Evolutionary conservation across 2,329 filamentous ascomycete species (phyloP).

Genomic region (Knufia fluminis): DNA sequence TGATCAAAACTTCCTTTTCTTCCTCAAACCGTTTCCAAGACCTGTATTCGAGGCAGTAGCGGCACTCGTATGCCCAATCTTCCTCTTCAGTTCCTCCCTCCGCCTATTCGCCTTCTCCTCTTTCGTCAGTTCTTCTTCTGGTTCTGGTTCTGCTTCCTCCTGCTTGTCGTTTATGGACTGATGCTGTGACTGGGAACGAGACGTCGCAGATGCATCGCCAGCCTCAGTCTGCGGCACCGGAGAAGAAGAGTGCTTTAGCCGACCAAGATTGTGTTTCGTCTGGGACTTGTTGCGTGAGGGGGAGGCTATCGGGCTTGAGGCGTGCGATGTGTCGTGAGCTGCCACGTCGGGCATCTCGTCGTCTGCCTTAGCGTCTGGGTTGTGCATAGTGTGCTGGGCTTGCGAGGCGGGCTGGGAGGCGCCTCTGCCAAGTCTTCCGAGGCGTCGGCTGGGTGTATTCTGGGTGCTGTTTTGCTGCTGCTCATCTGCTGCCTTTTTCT

Average conservation of each 20-base stretch:
- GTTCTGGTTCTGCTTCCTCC: neutral
- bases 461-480: constrained; percentile 12
- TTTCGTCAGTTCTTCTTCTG: constrained; percentile 16
- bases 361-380: neutral
- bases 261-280: constrained; percentile 5
- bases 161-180: neutral
- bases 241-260: neutral
- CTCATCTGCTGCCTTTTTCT: neutral
- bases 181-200: neutral
- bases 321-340: neutral
- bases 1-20: constrained; percentile 47
- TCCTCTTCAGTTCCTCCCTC: constrained; percentile 47
- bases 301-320: constrained; percentile 1
- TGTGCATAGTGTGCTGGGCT: constrained; percentile 6
- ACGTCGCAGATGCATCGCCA: neutral
- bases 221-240: neutral
- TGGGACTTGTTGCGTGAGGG: constrained; percentile 9
- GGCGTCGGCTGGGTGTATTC: constrained; percentile 23
- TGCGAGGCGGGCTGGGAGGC: constrained; percentile 6
- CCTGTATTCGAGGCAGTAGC: constrained; percentile 29
- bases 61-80: constrained; percentile 25
- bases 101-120: constrained; percentile 39
- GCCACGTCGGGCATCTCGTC: neutral
- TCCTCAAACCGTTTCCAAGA: constrained; percentile 38
- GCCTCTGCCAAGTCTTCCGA: constrained; percentile 30